Base-by-base conservation (phyloP, 2,329 filamentous ascomycete species). In the Bipolaris sorokiniana region DNA sequence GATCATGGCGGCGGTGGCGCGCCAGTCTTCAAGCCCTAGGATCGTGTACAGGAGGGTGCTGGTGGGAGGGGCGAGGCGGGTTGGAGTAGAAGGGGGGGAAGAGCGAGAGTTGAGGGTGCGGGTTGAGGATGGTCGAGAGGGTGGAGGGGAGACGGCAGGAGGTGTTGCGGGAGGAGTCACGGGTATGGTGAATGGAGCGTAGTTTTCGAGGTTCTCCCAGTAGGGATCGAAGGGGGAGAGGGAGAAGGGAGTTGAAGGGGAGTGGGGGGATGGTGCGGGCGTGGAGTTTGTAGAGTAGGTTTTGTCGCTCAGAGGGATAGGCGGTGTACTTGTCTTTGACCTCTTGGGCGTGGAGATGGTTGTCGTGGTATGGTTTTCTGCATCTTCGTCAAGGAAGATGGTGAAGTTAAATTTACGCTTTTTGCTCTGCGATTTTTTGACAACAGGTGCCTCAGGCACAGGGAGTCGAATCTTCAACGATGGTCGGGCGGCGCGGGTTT, bases 151-250 rank as follows among this genome's bases (percentile, higher is more conserved):
- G 16, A 41, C 40, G 15, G 16, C 16, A 3, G 60, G 48, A 7
- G 51, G 23, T 11, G 62, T 54, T 15, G 47, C 20, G 3, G 54
- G 47, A 4, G 38, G 20, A 23, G n/a, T 10, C 10, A 11, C 26
- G 16, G 37, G 0, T 47, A 41, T 18, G 51, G 23, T 31, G 57
- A 7, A 42, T 2, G 61, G 41, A 7, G 55, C 34, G 38, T 65
- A 62, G 45, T 70, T 70, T 41, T 70, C 68, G 10, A 40, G 15
- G 18, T 67, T 47, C 15, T 55, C 56, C 66, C 66, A 68, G 26
- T 52, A 34, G 0, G 59, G 58, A 33, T 70, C 68, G 1, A 36
- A 49, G 5, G 42, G 34, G 1, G 58, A 59, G 40, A 54, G 50
- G 0, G 54, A 33, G 10, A 63, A 69, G 0, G 68, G 66, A 0